Evolutionary conservation across 2,329 filamentous ascomycete species (phyloP), one percentile per base, ranked within the genome.

Genomic region (Setomelanomma holmii): DNA sequence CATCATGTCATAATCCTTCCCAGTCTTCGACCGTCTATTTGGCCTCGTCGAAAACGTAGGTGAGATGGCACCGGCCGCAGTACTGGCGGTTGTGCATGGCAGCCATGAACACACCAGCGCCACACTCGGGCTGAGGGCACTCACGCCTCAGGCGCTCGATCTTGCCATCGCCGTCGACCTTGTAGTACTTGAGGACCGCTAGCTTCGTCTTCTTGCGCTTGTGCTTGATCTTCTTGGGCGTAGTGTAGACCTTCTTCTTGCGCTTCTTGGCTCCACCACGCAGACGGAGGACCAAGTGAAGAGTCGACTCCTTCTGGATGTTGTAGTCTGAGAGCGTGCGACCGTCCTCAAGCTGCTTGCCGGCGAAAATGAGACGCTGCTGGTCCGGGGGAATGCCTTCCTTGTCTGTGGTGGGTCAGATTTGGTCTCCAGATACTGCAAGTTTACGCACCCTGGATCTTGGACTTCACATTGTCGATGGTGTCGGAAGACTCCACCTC

Each of bases 211-310:
- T 99, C 92, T 98, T 99, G 86, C 92, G 90, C 93, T 99, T 99
- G 89, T 99, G 95, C 95, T 99, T 99, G 90, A 99, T 99, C 92
- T 99, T 99, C 93, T 99, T 99, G 81, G 95, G 95, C 76, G 95
- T 99, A 80, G 91, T 98, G 90, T 99, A 99, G 73, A 99, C 95
- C 93, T 99, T 99, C 91, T 99, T 99, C 83, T 96, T 89, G 91
- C 98, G 97, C 92, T 99, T 99, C 75, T 78, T 79, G 79, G 82
- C 93, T 82, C 93, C 95, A 86, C 95, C 95, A 87, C 93, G 95
- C 60, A 99, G 92, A 79, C 95, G 91, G 74, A 99, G 89, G 74
- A 99, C 95, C 73, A 98, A 85, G 84, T 99, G 95, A 69, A 99
- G 92, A 74, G 95, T 99, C 71, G 88, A 93, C 88, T 98, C 93